Conservation (phyloP, 2,329 filamentous ascomycete species). For the Plectosphaerella sp. region DNA sequence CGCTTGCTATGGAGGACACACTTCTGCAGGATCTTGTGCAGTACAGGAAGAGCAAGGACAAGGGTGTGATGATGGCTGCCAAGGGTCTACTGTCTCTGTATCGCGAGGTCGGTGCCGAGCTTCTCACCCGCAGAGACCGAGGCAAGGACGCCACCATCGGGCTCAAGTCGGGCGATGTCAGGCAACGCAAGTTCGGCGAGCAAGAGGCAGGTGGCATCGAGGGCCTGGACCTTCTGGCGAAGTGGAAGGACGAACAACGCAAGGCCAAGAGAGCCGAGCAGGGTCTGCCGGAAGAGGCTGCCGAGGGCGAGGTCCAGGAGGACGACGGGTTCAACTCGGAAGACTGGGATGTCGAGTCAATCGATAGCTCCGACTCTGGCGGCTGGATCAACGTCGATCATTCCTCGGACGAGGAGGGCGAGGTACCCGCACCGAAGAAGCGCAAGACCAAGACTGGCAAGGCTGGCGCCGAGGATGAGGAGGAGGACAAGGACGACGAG, state of each 20-base stretch:
- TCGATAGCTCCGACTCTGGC: slow-evolving; percentile 65
- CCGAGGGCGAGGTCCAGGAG: slow-evolving; percentile 56
- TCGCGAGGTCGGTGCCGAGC: slow-evolving; percentile 82
- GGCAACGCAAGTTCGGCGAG: slow-evolving; percentile 78
- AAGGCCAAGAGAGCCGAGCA: slow-evolving; percentile 66
- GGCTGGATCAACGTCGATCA: slow-evolving; percentile 94
- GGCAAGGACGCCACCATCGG: slow-evolving; percentile 88
- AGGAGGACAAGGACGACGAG: slow-evolving; percentile 8
- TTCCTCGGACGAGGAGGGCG: slow-evolving; percentile 74
- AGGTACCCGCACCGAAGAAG: slow-evolving; percentile 48
- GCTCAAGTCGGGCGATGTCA: slow-evolving; percentile 69
- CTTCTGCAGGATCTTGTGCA: slow-evolving; percentile 93
- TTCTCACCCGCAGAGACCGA: slow-evolving; percentile 84
- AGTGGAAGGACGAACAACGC: slow-evolving; percentile 90
- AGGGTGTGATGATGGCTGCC: slow-evolving; percentile 98
- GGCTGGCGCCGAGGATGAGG: slow-evolving; percentile 13
- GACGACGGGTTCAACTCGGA: slow-evolving; percentile 52
- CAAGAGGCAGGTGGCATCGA: slow-evolving; percentile 79
- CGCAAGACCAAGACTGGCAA: slow-evolving; percentile 20
- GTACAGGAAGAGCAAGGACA: slow-evolving; percentile 96
- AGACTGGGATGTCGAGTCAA: slow-evolving; percentile 59
- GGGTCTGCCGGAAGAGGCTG: slow-evolving; percentile 61
- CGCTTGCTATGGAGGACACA: slow-evolving; percentile 93
- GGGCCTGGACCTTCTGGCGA: slow-evolving; percentile 83
- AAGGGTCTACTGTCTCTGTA: slow-evolving; percentile 88